Evolutionary conservation across 2,329 filamentous ascomycete genomes (phyloP).

Genomic region (Apiospora arundinis): DNA sequence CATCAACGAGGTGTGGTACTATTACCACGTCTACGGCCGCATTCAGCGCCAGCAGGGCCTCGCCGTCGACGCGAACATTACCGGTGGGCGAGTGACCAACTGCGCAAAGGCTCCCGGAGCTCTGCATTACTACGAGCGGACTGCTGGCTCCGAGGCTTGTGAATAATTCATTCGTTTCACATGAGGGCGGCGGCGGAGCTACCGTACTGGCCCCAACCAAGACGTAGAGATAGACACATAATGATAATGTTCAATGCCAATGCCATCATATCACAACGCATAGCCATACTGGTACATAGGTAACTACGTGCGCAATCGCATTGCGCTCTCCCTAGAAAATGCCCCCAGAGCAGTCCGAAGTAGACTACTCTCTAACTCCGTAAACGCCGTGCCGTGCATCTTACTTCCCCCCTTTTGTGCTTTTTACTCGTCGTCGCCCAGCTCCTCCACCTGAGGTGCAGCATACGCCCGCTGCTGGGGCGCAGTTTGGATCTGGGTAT

Average conservation of each 20-base stretch:
- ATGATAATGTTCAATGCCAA: conserved; percentile 17
- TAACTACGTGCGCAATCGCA: background rate
- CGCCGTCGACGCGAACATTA: conserved; percentile 49
- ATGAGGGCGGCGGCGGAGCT: background rate
- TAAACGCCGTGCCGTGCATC: conserved; percentile 18
- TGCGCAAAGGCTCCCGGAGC: conserved; percentile 62
- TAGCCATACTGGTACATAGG: background rate
- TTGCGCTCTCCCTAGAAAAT: conserved; percentile 10
- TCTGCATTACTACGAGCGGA: conserved; percentile 61
- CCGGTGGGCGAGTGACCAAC: conserved; percentile 56
- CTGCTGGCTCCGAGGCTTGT: conserved; percentile 44
- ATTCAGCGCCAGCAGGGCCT: conserved; percentile 59
- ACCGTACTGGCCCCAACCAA: background rate
- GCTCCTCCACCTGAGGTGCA: conserved; percentile 60
- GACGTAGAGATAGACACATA: conserved; percentile 11
- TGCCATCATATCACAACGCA: background rate
- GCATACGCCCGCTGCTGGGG: conserved; percentile 48
- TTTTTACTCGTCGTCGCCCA: conserved; percentile 54
- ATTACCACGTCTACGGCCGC: conserved; percentile 63
- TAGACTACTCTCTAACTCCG: conserved; percentile 15
- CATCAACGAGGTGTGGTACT: conserved; percentile 71
- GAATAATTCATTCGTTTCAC: no score
- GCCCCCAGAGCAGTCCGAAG: background rate
- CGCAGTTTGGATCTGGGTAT: conserved; percentile 55
- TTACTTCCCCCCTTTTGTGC: background rate